A percentile compares a stretch with the other conserved stretches of the same genome.
phyloP scores from a whole-genome alignment of 768 basidiomycete species.

The Cystobasidium ongulense region DNA sequence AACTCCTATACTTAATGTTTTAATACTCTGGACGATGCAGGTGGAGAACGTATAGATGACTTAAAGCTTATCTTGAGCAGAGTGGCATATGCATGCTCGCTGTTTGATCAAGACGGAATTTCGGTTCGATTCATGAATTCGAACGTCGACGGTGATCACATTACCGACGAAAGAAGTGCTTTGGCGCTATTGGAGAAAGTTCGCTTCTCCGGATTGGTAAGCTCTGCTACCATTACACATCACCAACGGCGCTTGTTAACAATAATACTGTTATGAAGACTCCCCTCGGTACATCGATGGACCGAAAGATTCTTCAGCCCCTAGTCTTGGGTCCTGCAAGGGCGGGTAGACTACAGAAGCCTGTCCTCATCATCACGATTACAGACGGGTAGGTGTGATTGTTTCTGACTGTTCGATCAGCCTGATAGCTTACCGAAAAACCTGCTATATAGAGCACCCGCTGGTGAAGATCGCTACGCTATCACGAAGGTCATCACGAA shows the following conservation, averaged over 20 bases:
- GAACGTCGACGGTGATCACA: slow-evolving; percentile 46
- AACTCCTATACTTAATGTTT: not conserved
- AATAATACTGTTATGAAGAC: slow-evolving; percentile 42
- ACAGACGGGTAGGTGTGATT: slow-evolving; percentile 31
- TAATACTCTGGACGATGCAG: slow-evolving; percentile 40
- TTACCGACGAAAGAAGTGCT: slow-evolving; percentile 44
- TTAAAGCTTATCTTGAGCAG: slow-evolving; percentile 44
- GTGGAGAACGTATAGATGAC: slow-evolving; percentile 49
- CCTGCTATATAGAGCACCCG: slow-evolving; percentile 6
- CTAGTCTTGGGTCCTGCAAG: slow-evolving; percentile 47
- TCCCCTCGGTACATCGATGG: slow-evolving; percentile 46
- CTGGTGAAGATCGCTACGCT: slow-evolving; percentile 43
- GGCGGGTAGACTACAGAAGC: slow-evolving; percentile 45
- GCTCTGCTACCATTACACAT: slow-evolving; percentile 1
- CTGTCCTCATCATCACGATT: slow-evolving; percentile 46
- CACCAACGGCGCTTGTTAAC: not conserved
- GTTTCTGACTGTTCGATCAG: not conserved
- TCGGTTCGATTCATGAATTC: slow-evolving; percentile 48
- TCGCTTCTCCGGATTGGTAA: slow-evolving; percentile 45
- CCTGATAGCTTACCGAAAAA: not conserved
- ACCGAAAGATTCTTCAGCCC: slow-evolving; percentile 47
- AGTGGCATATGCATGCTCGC: slow-evolving; percentile 46
- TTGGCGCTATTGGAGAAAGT: slow-evolving; percentile 45
- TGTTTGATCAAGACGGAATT: slow-evolving; percentile 49
- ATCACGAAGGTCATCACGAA: slow-evolving; percentile 44